Evolutionary conservation across 805 yeast genomes (phyloP).

Genomic region (Tanozyma kutaoensis): DNA sequence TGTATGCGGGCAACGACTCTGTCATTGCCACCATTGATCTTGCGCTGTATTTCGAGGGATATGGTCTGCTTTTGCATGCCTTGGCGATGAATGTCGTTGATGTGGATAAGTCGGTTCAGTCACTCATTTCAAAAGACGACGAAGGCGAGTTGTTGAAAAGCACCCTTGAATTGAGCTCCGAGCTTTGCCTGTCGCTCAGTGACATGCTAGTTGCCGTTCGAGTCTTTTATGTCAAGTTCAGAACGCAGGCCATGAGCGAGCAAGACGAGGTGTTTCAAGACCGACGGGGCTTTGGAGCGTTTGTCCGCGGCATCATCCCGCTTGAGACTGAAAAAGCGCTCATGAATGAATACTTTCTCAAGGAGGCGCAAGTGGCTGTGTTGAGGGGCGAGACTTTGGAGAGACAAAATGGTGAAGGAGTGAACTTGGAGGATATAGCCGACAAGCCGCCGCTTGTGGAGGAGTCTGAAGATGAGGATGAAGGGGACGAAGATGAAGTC

Average conservation of each 20-base stretch:
- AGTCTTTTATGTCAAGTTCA: conserved; percentile 18
- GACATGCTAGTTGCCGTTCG: conserved; percentile 21
- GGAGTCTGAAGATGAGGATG: conserved; percentile 1
- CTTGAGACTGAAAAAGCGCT: conserved; percentile 16
- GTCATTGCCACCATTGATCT: conserved; percentile 12
- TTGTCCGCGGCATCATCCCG: conserved; percentile 12
- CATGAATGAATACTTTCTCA: conserved; percentile 29
- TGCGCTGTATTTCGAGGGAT: conserved; percentile 9
- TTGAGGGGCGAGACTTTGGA: conserved; percentile 26
- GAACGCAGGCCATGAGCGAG: conserved; percentile 8
- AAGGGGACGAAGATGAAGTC: not conserved
- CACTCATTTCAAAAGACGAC: conserved; percentile 1
- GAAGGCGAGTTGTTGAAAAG: conserved; percentile 6
- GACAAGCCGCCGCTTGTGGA: not conserved
- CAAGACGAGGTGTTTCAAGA: conserved; percentile 20
- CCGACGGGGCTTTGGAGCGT: conserved; percentile 7
- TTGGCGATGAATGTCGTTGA: conserved; percentile 4
- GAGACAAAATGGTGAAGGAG: conserved; percentile 40
- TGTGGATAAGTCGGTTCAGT: not conserved
- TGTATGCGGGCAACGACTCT: conserved; percentile 9
- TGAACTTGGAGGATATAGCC: conserved; percentile 17
- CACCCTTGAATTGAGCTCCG: conserved; percentile 11
- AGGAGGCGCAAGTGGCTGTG: conserved; percentile 34
- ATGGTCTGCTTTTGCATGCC: conserved; percentile 6
- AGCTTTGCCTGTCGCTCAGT: conserved; percentile 12